Conservation (phyloP, 2,329 filamentous ascomycete species). For the Cladosporium sp. region DNA sequence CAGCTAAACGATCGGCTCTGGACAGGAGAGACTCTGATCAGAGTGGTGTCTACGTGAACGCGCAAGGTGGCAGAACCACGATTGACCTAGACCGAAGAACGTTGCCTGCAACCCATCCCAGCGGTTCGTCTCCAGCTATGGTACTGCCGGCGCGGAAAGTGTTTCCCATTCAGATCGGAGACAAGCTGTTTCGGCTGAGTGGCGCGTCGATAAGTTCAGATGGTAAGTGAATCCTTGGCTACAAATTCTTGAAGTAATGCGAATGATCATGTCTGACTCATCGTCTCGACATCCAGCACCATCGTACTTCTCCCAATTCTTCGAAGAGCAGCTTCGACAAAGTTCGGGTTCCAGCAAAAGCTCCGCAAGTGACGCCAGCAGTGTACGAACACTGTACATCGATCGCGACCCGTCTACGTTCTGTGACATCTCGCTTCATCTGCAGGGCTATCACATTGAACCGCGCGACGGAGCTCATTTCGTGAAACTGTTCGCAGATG, state of each 20-base stretch:
- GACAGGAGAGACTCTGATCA: background rate
- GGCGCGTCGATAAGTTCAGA: conserved; percentile 68
- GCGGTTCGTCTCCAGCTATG: conserved; percentile 19
- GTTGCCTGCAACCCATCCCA: background rate
- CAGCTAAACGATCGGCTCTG: conserved; percentile 9
- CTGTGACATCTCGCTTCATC: conserved; percentile 79
- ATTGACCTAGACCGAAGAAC: background rate
- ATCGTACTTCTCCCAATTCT: conserved; percentile 95
- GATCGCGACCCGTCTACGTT: conserved; percentile 90
- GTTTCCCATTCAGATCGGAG: conserved; percentile 67
- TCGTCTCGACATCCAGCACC: conserved; percentile 54
- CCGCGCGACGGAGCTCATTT: conserved; percentile 82
- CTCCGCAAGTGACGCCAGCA: conserved; percentile 36
- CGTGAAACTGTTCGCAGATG: conserved; percentile 88
- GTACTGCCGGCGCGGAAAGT: conserved; percentile 67
- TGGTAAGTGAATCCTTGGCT: conserved; percentile 48
- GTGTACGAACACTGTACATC: conserved; percentile 82
- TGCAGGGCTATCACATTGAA: conserved; percentile 85
- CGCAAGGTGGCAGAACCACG: background rate
- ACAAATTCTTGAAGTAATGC: background rate
- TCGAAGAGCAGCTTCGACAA: conserved; percentile 71
- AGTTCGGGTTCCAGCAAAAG: conserved; percentile 44
- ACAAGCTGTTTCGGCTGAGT: conserved; percentile 63
- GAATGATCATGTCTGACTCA: background rate
- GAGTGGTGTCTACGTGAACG: background rate